These are phyloP conservation scores for Cnidoscolus chayamansa DNA, from an alignment of 441 rosid species.

Conservation along the genomic window DNA sequence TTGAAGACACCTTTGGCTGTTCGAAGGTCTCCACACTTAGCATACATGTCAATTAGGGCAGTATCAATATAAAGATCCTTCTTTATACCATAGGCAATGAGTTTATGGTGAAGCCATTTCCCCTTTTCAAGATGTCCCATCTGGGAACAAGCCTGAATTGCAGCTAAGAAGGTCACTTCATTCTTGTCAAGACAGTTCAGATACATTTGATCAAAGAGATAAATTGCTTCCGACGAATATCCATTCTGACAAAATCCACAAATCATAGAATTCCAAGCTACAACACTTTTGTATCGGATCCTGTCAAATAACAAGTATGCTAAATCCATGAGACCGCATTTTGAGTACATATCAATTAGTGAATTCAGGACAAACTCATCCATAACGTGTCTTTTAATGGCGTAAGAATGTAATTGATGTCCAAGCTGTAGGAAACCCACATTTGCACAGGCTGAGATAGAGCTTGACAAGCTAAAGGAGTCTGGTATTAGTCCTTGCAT, in stretches of 20 bases:
- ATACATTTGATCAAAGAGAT: slow-evolving; percentile 60
- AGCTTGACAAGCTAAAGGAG: slow-evolving; percentile 61
- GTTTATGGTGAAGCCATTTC: slow-evolving; percentile 84
- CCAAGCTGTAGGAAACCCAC: slow-evolving; percentile 47
- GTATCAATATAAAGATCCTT: slow-evolving; percentile 58
- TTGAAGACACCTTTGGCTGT: slow-evolving; percentile 52
- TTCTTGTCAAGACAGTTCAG: slow-evolving; percentile 39
- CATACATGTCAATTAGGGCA: slow-evolving; percentile 79
- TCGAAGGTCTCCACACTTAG: slow-evolving; percentile 76
- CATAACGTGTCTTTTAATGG: slow-evolving; percentile 35
- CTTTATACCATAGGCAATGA: slow-evolving; percentile 43
- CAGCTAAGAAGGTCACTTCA: slow-evolving; percentile 63
- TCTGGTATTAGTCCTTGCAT: slow-evolving; percentile 48
- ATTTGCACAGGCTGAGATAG: slow-evolving; percentile 64
- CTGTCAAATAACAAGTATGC: slow-evolving; percentile 47
- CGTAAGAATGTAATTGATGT: slow-evolving; percentile 62
- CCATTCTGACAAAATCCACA: slow-evolving; percentile 70
- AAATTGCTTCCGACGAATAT: slow-evolving; percentile 53
- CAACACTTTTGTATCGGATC: slow-evolving; percentile 44
- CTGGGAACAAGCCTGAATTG: slow-evolving; percentile 73
- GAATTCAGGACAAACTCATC: slow-evolving; percentile 68
- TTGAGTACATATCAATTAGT: slow-evolving; percentile 66
- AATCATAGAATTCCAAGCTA: slow-evolving; percentile 77
- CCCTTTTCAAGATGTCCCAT: slow-evolving; percentile 64
- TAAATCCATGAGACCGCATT: slow-evolving; percentile 52